A percentile compares a stretch with the other conserved stretches of the same genome.
Evolutionary conservation across 192 early-diverging fungal species (phyloP).

Genomic region (Mortierella claussenii): DNA sequence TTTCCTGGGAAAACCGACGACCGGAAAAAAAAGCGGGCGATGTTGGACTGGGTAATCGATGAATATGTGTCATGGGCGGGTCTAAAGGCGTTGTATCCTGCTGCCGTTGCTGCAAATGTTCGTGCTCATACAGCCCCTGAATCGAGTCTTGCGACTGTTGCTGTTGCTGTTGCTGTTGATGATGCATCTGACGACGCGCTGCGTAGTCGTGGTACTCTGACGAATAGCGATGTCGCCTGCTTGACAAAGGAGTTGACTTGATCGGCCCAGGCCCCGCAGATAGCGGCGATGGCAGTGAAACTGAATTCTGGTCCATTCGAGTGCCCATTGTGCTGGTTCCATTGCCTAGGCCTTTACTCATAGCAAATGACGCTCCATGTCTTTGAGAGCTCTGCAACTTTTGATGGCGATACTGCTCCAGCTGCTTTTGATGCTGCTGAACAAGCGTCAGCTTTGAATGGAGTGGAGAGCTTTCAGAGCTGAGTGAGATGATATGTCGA

Average conservation of each 20-base stretch:
- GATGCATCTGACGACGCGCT: conserved; percentile 18
- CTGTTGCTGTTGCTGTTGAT: conserved; percentile 8
- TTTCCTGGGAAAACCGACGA: conserved; percentile 4
- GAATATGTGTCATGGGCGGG: not conserved
- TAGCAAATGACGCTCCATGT: too few relatives aligned
- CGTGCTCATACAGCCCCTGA: not conserved
- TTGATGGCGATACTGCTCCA: conserved; percentile 1
- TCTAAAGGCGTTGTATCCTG: not conserved
- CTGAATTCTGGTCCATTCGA: not conserved
- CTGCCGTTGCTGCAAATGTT: not conserved
- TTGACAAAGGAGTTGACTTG: conserved; percentile 14
- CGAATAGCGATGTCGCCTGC: conserved; percentile 19
- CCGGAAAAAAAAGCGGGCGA: conserved; percentile 6
- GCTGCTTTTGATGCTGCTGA: conserved; percentile 19
- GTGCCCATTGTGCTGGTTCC: too few relatives aligned
- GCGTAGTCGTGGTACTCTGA: conserved; percentile 27
- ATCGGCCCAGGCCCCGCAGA: conserved; percentile 45
- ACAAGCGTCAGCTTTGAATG: conserved; percentile 6
- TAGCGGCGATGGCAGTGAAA: conserved; percentile 16
- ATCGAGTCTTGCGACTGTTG: not conserved
- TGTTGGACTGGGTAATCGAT: conserved; percentile 21
- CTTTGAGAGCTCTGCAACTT: conserved; percentile 17
- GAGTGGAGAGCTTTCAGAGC: conserved; percentile 17
- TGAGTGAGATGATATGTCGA: conserved; percentile 41
- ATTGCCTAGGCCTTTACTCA: too few relatives aligned